Evolutionary conservation across 1,284 basidiomycete species (phyloP).

Genomic region (Chalciporus piperatoides): DNA sequence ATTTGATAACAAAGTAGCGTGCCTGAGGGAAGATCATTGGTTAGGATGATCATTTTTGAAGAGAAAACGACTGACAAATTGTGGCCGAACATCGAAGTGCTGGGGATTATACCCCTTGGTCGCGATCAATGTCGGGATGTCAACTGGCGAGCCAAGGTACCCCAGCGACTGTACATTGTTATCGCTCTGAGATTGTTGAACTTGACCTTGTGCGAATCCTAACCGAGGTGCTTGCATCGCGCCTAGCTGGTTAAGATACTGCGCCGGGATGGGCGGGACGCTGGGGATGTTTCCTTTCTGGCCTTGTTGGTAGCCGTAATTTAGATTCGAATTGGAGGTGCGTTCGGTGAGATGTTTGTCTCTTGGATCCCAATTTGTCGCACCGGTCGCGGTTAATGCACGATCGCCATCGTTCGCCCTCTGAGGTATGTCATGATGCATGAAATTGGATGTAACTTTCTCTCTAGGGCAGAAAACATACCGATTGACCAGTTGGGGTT

Average conservation of each 20-base stretch:
- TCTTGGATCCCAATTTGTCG: slow-evolving; percentile 55
- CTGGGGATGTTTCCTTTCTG: slow-evolving; percentile 49
- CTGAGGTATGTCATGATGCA: slow-evolving; percentile 12
- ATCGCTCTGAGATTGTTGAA: slow-evolving; percentile 30
- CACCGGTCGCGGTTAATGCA: slow-evolving; percentile 40
- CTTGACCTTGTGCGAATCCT: slow-evolving; percentile 36
- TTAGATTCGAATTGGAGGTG: slow-evolving; percentile 65
- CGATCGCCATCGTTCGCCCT: slow-evolving; percentile 40
- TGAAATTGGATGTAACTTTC: slow-evolving; percentile 37
- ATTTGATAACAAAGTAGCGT: slow-evolving; percentile 95
- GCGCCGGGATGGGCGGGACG: slow-evolving; percentile 66
- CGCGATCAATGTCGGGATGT: slow-evolving; percentile 82
- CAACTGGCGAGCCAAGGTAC: slow-evolving; percentile 63
- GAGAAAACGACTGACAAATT: slow-evolving; percentile 51
- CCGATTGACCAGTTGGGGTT: slow-evolving; percentile 47
- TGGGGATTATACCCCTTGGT: slow-evolving; percentile 90
- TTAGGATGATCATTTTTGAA: background rate
- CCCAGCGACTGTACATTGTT: slow-evolving; percentile 37
- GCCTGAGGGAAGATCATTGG: slow-evolving; percentile 46
- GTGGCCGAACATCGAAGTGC: slow-evolving; percentile 78
- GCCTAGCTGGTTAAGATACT: slow-evolving; percentile 58
- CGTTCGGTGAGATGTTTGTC: slow-evolving; percentile 54
- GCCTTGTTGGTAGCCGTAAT: slow-evolving; percentile 56
- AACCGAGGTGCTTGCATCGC: slow-evolving; percentile 41
- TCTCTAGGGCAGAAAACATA: slow-evolving; percentile 39